Conservation (phyloP, 768 basidiomycete genomes). For the Clavaria fumosa region DNA sequence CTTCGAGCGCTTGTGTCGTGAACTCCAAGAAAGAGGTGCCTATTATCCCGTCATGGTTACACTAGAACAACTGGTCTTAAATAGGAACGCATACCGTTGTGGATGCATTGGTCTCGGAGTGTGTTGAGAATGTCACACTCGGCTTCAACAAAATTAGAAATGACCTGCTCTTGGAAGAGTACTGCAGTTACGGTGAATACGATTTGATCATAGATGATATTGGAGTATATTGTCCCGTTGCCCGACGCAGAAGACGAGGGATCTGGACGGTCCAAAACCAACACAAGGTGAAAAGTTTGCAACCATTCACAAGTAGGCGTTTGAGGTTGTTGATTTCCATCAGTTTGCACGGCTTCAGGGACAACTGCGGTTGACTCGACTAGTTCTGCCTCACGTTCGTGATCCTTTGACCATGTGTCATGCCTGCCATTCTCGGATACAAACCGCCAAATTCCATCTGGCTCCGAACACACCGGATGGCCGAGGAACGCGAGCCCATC, state of each 20-base stretch:
- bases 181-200: slow-evolving; percentile 86
- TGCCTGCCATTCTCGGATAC: slow-evolving; percentile 52
- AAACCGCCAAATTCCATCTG: slow-evolving; percentile 63
- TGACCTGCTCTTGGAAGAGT: slow-evolving; percentile 79
- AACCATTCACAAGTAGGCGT: slow-evolving; percentile 36
- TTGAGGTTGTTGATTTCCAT: too few species aligned
- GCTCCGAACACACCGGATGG: slow-evolving; percentile 76
- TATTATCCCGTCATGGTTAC: slow-evolving; percentile 14
- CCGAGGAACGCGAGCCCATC: slow-evolving; percentile 90
- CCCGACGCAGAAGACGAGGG: slow-evolving; percentile 73
- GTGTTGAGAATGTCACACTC: slow-evolving; percentile 61
- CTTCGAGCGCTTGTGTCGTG: slow-evolving; percentile 38
- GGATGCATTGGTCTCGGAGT: slow-evolving; percentile 54
- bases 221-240: slow-evolving; percentile 65
- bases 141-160: slow-evolving; percentile 70
- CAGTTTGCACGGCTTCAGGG: too few species aligned
- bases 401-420: slow-evolving; percentile 28
- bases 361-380: slow-evolving; percentile 19
- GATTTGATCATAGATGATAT: slow-evolving; percentile 79
- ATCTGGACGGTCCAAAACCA: slow-evolving; percentile 82
- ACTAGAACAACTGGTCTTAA: not conserved
- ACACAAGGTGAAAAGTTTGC: slow-evolving; percentile 70
- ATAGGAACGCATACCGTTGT: slow-evolving; percentile 32
- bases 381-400: slow-evolving; percentile 30
- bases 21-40: slow-evolving; percentile 47